Conservation (phyloP, 257 asterid species). For the Marsdenia floribunda region DNA sequence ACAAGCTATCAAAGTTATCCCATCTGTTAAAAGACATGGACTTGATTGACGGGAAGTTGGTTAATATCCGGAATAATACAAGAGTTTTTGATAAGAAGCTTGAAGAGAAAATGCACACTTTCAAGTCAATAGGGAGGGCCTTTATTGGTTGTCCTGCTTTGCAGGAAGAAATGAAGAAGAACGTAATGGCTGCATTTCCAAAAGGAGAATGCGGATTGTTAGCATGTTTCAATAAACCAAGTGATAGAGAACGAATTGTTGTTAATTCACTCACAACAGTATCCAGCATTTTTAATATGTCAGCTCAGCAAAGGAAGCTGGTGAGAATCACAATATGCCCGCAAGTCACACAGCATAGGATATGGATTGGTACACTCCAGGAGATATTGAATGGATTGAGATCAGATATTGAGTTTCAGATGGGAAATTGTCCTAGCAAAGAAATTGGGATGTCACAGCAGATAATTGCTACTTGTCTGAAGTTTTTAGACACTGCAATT, state of each 20-base stretch:
- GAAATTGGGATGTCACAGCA: conserved; percentile 55
- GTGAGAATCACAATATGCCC: conserved; percentile 62
- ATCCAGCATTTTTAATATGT: conserved; percentile 50
- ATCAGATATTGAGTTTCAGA: conserved; percentile 43
- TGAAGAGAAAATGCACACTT: conserved; percentile 46
- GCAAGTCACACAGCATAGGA: conserved; percentile 66
- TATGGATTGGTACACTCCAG: conserved; percentile 59
- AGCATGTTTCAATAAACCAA: conserved; percentile 30
- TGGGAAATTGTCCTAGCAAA: conserved; percentile 25
- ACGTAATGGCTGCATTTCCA: conserved; percentile 29
- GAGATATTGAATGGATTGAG: conserved; percentile 52
- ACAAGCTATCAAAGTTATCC: conserved; percentile 53
- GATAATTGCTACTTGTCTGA: conserved; percentile 47
- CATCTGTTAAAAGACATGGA: conserved; percentile 50
- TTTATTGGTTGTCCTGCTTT: conserved; percentile 54
- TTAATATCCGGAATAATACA: conserved; percentile 41
- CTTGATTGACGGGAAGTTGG: conserved; percentile 64
- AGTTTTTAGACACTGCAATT: conserved; percentile 43
- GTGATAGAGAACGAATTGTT: conserved; percentile 44
- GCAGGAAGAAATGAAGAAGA: conserved; percentile 45
- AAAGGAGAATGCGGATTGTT: conserved; percentile 18
- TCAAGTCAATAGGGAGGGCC: conserved; percentile 49
- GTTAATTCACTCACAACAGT: conserved; percentile 56
- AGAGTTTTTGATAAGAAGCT: conserved; percentile 50
- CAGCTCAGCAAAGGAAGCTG: conserved; percentile 73